phyloP scores from a whole-genome alignment of 176 grass and related monocot genomes.

The Ampelocalamus luodianensis region DNA sequence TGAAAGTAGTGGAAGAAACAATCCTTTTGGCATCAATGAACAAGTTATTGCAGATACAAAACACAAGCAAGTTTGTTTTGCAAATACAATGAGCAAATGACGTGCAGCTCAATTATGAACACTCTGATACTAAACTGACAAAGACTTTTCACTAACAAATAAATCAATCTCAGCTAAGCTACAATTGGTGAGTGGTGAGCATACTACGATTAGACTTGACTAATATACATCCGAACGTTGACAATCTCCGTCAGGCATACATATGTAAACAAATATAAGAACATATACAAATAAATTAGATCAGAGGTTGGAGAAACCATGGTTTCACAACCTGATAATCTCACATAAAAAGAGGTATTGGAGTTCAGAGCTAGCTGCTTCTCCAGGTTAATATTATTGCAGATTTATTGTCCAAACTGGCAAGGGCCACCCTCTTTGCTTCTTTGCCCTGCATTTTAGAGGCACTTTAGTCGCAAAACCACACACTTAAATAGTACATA shows the following conservation, averaged over 20 bases:
- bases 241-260: not conserved
- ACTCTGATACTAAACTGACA: not conserved
- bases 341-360: not conserved
- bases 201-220: slow-evolving; percentile 20
- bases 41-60: not conserved
- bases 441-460: slow-evolving; percentile 42
- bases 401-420: slow-evolving; percentile 43
- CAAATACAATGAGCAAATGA: not conserved
- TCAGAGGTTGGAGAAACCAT: slow-evolving; percentile 54
- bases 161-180: not conserved
- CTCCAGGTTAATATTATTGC: slow-evolving; percentile 16
- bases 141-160: not conserved
- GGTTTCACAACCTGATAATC: slow-evolving; percentile 50
- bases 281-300: slow-evolving; percentile 31
- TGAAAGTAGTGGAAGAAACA: not conserved
- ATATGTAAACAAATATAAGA: slow-evolving; percentile 1
- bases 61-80: not conserved
- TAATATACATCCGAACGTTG: slow-evolving; percentile 32
- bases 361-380: slow-evolving; percentile 18
- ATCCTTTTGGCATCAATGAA: not conserved
- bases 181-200: not conserved
- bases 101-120: not conserved
- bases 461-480: not conserved
- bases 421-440: slow-evolving; percentile 56
- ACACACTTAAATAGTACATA: too few relatives aligned